Percentiles rank a stretch among this genome's conserved stretches.
Conservation (phyloP, 805 yeast species). For the Zygosaccharomyces bailii region DNA sequence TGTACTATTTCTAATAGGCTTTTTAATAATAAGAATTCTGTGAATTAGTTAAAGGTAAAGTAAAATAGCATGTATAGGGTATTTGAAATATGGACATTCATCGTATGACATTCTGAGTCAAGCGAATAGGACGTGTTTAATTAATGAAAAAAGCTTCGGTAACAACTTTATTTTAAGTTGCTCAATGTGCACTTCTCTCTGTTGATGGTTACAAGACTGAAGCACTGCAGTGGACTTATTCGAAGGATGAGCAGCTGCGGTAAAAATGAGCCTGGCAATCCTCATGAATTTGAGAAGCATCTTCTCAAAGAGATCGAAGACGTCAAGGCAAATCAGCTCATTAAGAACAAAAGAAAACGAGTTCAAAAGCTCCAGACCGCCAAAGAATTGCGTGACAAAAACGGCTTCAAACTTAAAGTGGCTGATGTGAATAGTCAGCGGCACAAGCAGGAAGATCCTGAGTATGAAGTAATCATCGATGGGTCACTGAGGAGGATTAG, state of each 20-base stretch:
- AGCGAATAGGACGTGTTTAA: no score
- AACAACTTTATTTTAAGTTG: neutral
- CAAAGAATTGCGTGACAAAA: conserved; percentile 25
- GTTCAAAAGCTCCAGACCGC: conserved; percentile 10
- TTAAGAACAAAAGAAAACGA: conserved; percentile 13
- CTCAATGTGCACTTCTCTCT: neutral
- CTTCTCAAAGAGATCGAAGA: conserved; percentile 13
- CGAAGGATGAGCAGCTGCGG: conserved; percentile 3
- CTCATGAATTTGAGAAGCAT: conserved; percentile 13
- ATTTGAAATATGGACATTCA: neutral
- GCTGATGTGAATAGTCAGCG: conserved; percentile 35
- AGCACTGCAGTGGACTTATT: neutral
- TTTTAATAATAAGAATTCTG: neutral
- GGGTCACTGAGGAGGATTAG: conserved; percentile 66
- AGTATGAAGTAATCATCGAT: conserved; percentile 52
- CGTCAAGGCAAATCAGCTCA: conserved; percentile 14
- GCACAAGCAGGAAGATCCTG: conserved; percentile 55
- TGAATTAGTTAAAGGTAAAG: neutral
- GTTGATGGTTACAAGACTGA: neutral
- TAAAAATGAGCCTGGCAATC: neutral
- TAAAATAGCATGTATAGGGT: no score
- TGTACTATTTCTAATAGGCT: conserved; percentile 4
- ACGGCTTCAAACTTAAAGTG: conserved; percentile 32
- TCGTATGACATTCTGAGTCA: neutral
- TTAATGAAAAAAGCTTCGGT: neutral